These are phyloP conservation scores for Penicillium occitanis DNA, from an alignment of 2,329 filamentous ascomycete species.

Conservation along the genomic window DNA sequence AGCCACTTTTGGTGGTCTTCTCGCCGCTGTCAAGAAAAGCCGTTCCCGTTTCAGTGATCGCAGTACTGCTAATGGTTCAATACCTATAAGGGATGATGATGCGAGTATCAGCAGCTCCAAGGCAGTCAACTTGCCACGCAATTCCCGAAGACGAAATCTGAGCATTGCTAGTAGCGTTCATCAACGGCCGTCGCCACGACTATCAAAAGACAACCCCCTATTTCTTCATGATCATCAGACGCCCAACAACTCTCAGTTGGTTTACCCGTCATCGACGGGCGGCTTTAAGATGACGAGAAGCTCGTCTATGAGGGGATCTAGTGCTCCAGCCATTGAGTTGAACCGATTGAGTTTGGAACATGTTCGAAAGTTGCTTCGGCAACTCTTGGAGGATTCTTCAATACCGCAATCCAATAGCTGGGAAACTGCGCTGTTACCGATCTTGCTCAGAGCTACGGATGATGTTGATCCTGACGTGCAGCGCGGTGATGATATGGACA, in stretches of 20 bases:
- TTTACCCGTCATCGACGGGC: conserved; percentile 32
- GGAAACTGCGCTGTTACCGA: conserved; percentile 87
- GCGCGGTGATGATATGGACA: conserved; percentile 91
- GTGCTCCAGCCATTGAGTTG: conserved; percentile 74
- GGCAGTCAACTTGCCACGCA: conserved; percentile 61
- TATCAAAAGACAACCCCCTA: conserved; percentile 57
- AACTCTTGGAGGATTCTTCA: conserved; percentile 74
- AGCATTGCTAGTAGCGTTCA: conserved; percentile 78
- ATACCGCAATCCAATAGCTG: conserved; percentile 74
- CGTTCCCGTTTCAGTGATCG: conserved; percentile 72
- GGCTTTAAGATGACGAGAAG: conserved; percentile 66
- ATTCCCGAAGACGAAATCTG: conserved; percentile 72
- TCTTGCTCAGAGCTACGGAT: conserved; percentile 85
- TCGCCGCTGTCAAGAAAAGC: conserved; percentile 73
- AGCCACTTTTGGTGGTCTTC: conserved; percentile 67
- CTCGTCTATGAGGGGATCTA: conserved; percentile 75
- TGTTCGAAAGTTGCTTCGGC: conserved; percentile 78
- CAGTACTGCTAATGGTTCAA: conserved; percentile 68
- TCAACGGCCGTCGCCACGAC: conserved; percentile 68
- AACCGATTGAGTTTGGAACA: conserved; percentile 86
- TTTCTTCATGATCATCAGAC: conserved; percentile 34
- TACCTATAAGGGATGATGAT: conserved; percentile 66
- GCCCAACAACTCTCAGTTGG: conserved; percentile 44
- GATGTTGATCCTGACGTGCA: conserved; percentile 93
- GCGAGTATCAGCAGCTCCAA: conserved; percentile 63